Evolutionary conservation across 257 asterid genomes (phyloP).

Genomic region (Solanum sejunctum): DNA sequence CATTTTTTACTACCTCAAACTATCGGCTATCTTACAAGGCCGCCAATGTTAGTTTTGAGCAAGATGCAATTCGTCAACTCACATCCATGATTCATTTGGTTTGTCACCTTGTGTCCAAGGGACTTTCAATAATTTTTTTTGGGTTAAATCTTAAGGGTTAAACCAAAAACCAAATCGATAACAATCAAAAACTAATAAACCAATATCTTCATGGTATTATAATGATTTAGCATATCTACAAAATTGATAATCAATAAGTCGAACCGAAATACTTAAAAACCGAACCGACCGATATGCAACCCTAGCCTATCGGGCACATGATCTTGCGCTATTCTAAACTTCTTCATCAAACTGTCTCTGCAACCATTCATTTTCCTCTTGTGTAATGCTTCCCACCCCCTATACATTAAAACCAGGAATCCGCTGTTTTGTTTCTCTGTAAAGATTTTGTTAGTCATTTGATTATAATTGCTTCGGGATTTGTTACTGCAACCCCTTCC

Average conservation of each 20-base stretch:
- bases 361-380: not conserved
- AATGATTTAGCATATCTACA: not conserved
- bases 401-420: not conserved
- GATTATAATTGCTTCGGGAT: not conserved
- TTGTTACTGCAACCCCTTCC: not conserved
- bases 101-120: no score
- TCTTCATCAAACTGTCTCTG: not conserved
- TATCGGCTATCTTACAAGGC: no score
- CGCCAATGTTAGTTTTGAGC: no score
- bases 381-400: not conserved
- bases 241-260: not conserved
- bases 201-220: not conserved
- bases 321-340: not conserved
- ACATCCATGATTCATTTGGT: no score
- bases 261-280: not conserved
- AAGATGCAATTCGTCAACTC: no score
- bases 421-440: not conserved
- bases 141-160: no score
- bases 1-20: no score
- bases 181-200: no score
- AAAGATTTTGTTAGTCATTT: not conserved
- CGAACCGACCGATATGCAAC: not conserved
- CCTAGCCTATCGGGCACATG: not conserved
- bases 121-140: no score
- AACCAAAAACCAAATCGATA: no score